These are phyloP conservation scores for Inga oerstediana DNA, from an alignment of 306 rosid genomes.

Conservation along the genomic window DNA sequence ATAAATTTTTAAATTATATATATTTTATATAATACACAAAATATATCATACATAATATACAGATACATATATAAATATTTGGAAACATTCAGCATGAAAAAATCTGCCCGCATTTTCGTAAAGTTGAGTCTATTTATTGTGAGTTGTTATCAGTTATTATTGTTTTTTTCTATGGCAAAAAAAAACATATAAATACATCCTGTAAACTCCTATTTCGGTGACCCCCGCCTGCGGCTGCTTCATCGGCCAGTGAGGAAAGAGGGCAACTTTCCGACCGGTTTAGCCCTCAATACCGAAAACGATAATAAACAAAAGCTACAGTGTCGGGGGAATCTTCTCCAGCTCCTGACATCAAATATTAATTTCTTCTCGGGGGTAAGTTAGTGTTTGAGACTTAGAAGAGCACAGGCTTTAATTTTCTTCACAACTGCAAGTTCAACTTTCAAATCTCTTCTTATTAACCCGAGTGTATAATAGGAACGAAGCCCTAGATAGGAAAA, in stretches of 20 bases:
- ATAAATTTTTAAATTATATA: too few species aligned
- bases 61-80: neutral
- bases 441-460: neutral
- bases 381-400: neutral
- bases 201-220: neutral
- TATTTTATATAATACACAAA: too few species aligned
- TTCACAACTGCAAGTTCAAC: neutral
- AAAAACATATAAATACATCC: neutral
- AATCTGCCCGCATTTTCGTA: neutral
- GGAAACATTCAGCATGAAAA: neutral
- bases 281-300: neutral
- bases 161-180: too few species aligned
- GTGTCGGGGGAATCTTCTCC: neutral
- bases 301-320: neutral
- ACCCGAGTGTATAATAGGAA: conserved; percentile 23
- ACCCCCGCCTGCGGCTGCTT: neutral
- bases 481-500: neutral
- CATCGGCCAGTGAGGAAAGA: neutral
- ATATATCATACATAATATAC: too few species aligned
- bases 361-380: neutral
- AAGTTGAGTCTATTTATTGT: too few species aligned
- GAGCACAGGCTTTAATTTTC: neutral
- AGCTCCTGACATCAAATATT: neutral
- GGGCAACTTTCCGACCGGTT: neutral
- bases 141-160: neutral